These are phyloP conservation scores for Ceratobasidium sp. DNA, from an alignment of 1,284 basidiomycete species.

Conservation along the genomic window DNA sequence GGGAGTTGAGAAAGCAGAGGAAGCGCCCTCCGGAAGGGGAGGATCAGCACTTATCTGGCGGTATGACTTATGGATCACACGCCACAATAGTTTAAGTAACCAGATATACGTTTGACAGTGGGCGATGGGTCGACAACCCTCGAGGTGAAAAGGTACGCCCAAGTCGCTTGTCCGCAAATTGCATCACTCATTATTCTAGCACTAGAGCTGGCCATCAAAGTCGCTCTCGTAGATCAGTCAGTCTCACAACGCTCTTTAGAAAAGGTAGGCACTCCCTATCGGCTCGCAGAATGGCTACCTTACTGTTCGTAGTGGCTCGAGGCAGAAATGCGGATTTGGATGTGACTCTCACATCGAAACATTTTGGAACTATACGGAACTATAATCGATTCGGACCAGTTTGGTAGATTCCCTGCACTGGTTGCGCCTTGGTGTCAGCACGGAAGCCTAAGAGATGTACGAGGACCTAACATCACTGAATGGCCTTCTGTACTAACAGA, in stretches of 20 bases:
- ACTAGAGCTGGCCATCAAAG: slow-evolving; percentile 8
- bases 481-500: not conserved
- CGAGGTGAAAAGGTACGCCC: not conserved
- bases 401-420: not conserved
- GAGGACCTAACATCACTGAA: not conserved
- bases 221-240: not conserved
- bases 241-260: not conserved
- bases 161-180: too few species aligned
- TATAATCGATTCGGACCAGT: not conserved
- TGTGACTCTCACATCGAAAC: not conserved
- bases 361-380: slow-evolving; percentile 1
- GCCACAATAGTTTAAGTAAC: not conserved
- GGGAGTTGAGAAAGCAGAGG: not conserved
- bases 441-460: slow-evolving; percentile 2
- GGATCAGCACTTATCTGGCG: slow-evolving; percentile 3
- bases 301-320: not conserved
- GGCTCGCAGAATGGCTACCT: not conserved
- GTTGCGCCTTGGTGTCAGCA: slow-evolving; percentile 14
- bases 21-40: not conserved
- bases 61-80: not conserved
- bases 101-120: not conserved
- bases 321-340: not conserved
- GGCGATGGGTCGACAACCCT: slow-evolving; percentile 2
- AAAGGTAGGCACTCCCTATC: not conserved
- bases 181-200: not conserved